phyloP scores from a whole-genome alignment of 1,139 yeast species.

The Hyphopichia burtonii region DNA sequence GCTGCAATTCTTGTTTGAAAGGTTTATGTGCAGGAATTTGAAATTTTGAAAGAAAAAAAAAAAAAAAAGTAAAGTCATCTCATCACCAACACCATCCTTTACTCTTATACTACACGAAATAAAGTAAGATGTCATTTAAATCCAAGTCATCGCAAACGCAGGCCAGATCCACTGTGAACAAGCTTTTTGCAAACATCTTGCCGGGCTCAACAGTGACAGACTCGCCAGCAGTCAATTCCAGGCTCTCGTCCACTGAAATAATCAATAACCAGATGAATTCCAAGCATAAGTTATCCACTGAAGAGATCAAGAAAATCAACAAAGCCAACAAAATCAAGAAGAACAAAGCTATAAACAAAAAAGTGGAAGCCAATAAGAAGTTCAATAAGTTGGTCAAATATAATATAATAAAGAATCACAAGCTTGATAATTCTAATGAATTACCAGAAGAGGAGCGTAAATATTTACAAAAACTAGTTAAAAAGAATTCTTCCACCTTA shows the following conservation, averaged over 20 bases:
- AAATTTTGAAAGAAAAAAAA: background rate
- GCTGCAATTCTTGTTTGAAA: no score
- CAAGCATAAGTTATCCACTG: constrained; percentile 25
- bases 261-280: constrained; percentile 28
- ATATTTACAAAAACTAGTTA: constrained; percentile 49
- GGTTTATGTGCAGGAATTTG: background rate
- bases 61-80: background rate
- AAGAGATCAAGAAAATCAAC: constrained; percentile 30
- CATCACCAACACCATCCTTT: no score
- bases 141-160: constrained; percentile 31
- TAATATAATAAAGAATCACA: constrained; percentile 46
- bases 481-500: constrained; percentile 47
- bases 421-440: constrained; percentile 23
- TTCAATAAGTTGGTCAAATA: constrained; percentile 52
- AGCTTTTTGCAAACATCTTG: constrained; percentile 38
- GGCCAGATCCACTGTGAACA: constrained; percentile 42
- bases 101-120: no score
- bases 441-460: constrained; percentile 46
- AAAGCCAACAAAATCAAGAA: constrained; percentile 39
- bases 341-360: constrained; percentile 33
- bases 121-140: constrained; percentile 28
- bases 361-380: constrained; percentile 33
- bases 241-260: constrained; percentile 28
- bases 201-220: constrained; percentile 26
- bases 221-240: constrained; percentile 10